These are phyloP conservation scores for Fusarium dlaminii DNA, from an alignment of 2,329 filamentous ascomycete genomes.

Conservation along the genomic window DNA sequence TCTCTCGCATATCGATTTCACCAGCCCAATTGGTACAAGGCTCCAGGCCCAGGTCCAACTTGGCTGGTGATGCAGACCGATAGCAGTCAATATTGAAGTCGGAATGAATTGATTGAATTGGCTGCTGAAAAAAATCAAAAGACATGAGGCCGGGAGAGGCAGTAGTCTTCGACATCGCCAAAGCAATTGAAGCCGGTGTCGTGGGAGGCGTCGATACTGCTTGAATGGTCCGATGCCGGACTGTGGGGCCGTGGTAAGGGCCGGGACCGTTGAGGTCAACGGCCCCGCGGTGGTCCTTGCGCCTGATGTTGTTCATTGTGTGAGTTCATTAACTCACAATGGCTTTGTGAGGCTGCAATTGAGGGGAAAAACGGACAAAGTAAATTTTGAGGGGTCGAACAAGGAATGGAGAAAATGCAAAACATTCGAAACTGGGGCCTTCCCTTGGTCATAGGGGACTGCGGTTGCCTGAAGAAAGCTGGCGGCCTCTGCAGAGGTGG, in stretches of 20 bases:
- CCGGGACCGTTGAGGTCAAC: neutral
- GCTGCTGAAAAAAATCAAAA: neutral
- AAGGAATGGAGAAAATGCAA: conserved; percentile 13
- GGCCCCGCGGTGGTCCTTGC: conserved; percentile 12
- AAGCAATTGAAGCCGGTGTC: neutral
- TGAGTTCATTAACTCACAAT: neutral
- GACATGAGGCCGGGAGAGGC: neutral
- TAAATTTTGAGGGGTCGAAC: neutral
- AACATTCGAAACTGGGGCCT: neutral
- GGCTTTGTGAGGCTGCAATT: conserved; percentile 19
- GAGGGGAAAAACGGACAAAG: neutral
- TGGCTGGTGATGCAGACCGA: conserved; percentile 21
- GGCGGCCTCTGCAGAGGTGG: conserved; percentile 3
- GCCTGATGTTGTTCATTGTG: conserved; percentile 17
- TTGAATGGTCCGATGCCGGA: conserved; percentile 13
- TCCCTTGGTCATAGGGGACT: conserved; percentile 8
- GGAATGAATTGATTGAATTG: neutral
- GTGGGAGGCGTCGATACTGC: conserved; percentile 7
- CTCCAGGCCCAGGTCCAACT: conserved; percentile 15
- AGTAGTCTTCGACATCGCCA: neutral
- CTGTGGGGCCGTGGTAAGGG: conserved; percentile 23
- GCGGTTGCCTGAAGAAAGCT: conserved; percentile 4
- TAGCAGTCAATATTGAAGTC: conserved; percentile 20
- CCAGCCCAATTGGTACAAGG: conserved; percentile 8
- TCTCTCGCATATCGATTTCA: conserved; percentile 11